These are phyloP conservation scores for Sporothrix pseudoabietina DNA, from an alignment of 2,329 filamentous ascomycete species.

Conservation along the genomic window DNA sequence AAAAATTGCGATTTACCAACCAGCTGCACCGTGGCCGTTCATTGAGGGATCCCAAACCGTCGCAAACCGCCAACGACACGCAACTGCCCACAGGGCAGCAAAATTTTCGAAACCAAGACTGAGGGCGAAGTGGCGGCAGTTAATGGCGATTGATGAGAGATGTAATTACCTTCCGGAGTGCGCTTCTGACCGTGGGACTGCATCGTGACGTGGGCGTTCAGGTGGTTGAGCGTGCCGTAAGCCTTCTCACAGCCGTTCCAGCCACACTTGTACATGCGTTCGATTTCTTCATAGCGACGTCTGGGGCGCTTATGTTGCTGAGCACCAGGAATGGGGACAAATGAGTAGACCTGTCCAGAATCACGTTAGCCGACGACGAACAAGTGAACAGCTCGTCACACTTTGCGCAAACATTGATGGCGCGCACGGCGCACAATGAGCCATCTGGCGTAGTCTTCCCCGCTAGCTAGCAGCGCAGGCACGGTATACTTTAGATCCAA, in stretches of 20 bases:
- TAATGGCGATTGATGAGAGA: background rate
- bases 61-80: background rate
- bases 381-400: background rate
- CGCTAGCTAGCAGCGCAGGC: background rate
- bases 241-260: constrained; percentile 99
- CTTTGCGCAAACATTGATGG: background rate
- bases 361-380: constrained; percentile 21
- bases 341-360: constrained; percentile 82
- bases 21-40: background rate
- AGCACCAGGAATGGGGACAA: constrained; percentile 93
- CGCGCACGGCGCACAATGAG: background rate
- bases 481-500: background rate
- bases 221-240: constrained; percentile 93
- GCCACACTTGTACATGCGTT: constrained; percentile 99
- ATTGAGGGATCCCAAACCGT: background rate
- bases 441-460: background rate
- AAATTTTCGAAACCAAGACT: background rate
- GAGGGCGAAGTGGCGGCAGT: constrained; percentile 28
- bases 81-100: background rate
- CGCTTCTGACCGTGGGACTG: constrained; percentile 93
- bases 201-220: constrained; percentile 99
- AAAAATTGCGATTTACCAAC: background rate
- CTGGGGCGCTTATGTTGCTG: constrained; percentile 96
- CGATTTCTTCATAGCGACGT: constrained; percentile 94
- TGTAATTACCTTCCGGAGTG: constrained; percentile 85